Conservation (phyloP, 805 yeast species). For the Zygoascus ofunaensis region DNA sequence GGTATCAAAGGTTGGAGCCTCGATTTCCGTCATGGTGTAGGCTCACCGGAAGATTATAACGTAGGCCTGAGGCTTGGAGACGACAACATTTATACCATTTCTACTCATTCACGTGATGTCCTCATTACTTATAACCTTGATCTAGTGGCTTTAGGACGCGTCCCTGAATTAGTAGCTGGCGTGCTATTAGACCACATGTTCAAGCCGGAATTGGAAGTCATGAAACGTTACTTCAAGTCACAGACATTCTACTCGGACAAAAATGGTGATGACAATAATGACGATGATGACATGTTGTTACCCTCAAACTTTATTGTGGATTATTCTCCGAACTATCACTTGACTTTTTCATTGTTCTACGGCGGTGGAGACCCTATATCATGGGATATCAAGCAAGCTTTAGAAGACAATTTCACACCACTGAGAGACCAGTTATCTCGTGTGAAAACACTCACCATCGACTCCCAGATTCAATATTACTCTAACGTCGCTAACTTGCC, state of each 20-base stretch:
- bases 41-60: conserved; percentile 31
- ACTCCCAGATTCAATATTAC: conserved; percentile 69
- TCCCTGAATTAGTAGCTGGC: conserved; percentile 56
- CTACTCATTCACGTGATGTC: conserved; percentile 34
- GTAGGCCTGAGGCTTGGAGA: conserved; percentile 31
- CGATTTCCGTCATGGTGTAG: conserved; percentile 17
- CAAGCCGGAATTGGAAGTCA: conserved; percentile 32
- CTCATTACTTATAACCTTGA: conserved; percentile 35
- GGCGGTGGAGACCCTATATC: conserved; percentile 48
- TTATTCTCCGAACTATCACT: conserved; percentile 57
- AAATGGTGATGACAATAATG: conserved; percentile 11
- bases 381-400: conserved; percentile 63
- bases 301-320: conserved; percentile 36
- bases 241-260: not conserved
- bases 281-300: not conserved
- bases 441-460: conserved; percentile 63
- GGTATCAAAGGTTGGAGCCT: conserved; percentile 24
- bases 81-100: conserved; percentile 38
- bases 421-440: conserved; percentile 44
- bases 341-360: conserved; percentile 65
- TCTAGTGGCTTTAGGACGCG: conserved; percentile 45
- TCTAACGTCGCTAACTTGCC: conserved; percentile 29
- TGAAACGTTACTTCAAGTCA: conserved; percentile 16
- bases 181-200: conserved; percentile 39
- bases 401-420: conserved; percentile 44